Evolutionary conservation across 495 filamentous ascomycete species (phyloP).

Genomic region (Tuber melanosporum): DNA sequence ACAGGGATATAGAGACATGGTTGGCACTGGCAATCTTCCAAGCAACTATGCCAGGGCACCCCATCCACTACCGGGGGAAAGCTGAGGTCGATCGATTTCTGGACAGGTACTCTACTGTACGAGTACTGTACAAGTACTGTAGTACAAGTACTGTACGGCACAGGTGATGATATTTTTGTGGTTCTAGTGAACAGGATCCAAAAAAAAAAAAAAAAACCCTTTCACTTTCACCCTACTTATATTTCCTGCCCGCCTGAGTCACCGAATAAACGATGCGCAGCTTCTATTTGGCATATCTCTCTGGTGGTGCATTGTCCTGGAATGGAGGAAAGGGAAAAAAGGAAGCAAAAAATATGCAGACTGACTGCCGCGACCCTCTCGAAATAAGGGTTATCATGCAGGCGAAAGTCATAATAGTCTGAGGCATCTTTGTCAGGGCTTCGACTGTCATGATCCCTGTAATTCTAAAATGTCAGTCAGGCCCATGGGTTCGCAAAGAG

Average conservation of each 20-base stretch:
- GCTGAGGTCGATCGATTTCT: slow-evolving; percentile 6
- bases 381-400: slow-evolving; percentile 26
- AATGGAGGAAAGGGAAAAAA: slow-evolving; percentile 29
- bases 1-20: slow-evolving; percentile 36
- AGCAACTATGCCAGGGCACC: slow-evolving; percentile 26
- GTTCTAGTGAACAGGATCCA: slow-evolving; percentile 22
- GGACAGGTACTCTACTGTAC: neutral
- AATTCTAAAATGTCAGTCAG: slow-evolving; percentile 29
- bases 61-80: slow-evolving; percentile 39
- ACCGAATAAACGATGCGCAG: neutral
- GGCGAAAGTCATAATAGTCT: slow-evolving; percentile 25
- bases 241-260: neutral
- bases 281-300: slow-evolving; percentile 12
- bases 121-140: neutral
- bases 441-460: slow-evolving; percentile 29
- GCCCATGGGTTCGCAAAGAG: slow-evolving; percentile 28
- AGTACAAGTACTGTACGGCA: neutral
- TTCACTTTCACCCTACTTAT: neutral
- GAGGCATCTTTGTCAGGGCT: slow-evolving; percentile 18
- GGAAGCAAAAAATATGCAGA: slow-evolving; percentile 34
- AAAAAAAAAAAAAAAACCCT: slow-evolving; percentile 13
- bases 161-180: neutral
- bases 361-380: slow-evolving; percentile 11
- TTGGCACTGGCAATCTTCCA: slow-evolving; percentile 39
- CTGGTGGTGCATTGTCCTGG: slow-evolving; percentile 21